Evolutionary conservation across 116 monocot species (phyloP).

Genomic region (Phalaenopsis hybrid): DNA sequence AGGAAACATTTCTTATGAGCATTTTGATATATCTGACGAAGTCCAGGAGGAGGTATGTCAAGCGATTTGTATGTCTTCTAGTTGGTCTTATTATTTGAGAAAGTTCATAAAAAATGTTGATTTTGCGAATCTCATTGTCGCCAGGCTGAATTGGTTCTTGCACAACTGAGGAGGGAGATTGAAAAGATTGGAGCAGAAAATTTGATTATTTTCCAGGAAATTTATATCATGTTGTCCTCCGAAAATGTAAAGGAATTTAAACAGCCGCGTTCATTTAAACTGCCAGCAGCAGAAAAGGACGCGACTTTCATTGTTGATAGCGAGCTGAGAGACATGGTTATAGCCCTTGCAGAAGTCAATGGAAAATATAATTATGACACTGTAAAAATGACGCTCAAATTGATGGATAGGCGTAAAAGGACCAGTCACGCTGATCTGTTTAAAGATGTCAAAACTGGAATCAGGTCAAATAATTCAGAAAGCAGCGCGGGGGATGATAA

Average conservation of each 20-base stretch:
- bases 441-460: conserved; percentile 7
- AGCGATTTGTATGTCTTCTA: background rate
- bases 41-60: conserved; percentile 70
- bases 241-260: conserved; percentile 14
- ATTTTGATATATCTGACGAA: conserved; percentile 80
- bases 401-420: conserved; percentile 27
- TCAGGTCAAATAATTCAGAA: conserved; percentile 5
- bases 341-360: conserved; percentile 37
- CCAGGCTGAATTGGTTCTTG: conserved; percentile 68
- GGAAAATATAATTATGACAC: conserved; percentile 25
- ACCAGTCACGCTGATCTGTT: background rate
- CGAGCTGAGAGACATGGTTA: conserved; percentile 31
- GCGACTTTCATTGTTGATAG: conserved; percentile 11
- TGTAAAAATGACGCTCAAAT: conserved; percentile 16
- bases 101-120: background rate
- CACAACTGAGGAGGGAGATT: conserved; percentile 60
- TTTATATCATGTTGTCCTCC: conserved; percentile 30
- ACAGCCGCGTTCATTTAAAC: background rate
- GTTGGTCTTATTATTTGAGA: background rate
- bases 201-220: conserved; percentile 47
- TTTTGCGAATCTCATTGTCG: background rate
- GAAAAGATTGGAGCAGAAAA: conserved; percentile 40
- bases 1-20: conserved; percentile 44
- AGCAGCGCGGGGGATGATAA: conserved; percentile 20
- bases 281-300: background rate